These are phyloP conservation scores for Penicillium sp. DNA, from an alignment of 2,329 filamentous ascomycete species.

Conservation along the genomic window DNA sequence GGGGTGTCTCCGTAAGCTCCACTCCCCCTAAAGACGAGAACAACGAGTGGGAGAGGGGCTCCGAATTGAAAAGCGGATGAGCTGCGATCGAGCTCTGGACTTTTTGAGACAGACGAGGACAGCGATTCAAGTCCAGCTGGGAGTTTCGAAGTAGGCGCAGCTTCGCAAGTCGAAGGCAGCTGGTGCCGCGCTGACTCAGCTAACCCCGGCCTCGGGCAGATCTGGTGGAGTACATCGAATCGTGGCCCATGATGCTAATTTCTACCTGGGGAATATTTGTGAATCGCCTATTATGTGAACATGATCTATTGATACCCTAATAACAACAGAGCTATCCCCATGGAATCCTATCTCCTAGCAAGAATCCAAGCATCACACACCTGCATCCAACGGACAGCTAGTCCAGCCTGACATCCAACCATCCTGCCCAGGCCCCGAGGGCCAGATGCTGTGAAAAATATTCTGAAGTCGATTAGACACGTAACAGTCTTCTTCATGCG, in stretches of 20 bases:
- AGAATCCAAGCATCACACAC: neutral
- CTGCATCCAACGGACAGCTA: neutral
- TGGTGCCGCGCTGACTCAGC: conserved; percentile 28
- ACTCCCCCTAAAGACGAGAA: conserved; percentile 21
- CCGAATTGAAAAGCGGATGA: conserved; percentile 27
- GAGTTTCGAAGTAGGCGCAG: conserved; percentile 8
- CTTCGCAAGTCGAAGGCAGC: conserved; percentile 17
- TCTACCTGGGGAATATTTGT: neutral
- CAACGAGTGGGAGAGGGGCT: conserved; percentile 11
- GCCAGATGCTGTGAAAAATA: neutral
- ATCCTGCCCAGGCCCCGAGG: neutral
- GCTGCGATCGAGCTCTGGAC: conserved; percentile 39
- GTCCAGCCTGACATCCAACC: neutral
- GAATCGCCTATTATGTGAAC: neutral
- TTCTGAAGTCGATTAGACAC: neutral
- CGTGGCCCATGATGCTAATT: neutral
- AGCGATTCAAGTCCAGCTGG: conserved; percentile 8
- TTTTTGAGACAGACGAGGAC: conserved; percentile 5
- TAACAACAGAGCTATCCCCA: neutral
- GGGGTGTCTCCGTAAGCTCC: conserved; percentile 27
- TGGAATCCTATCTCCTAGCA: neutral
- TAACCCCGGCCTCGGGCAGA: conserved; percentile 7
- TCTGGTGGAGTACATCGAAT: neutral
- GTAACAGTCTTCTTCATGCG: neutral
- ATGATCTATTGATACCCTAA: neutral